Evolutionary conservation across 164 flowering plant species (phyloP).

Genomic region (Vitis rotundifolia): DNA sequence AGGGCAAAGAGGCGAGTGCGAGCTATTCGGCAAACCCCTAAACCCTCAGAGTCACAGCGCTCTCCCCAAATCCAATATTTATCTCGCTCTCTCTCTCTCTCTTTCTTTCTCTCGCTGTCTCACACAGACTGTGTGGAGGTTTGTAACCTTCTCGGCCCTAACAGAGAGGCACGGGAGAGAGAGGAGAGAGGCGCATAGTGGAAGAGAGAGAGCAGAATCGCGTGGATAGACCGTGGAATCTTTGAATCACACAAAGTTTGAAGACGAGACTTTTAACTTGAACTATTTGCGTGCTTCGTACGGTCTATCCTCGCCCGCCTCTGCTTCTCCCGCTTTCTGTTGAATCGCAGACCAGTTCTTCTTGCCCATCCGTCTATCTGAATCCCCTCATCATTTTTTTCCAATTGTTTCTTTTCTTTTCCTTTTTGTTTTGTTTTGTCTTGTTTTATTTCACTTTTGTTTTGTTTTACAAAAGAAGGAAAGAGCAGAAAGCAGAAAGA

Average conservation of each 20-base stretch:
- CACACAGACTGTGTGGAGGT: too few relatives aligned
- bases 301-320: conserved; percentile 70
- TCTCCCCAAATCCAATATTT: too few relatives aligned
- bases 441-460: neutral
- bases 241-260: conserved; percentile 32
- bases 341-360: neutral
- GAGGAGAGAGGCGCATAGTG: neutral
- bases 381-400: neutral
- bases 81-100: too few relatives aligned
- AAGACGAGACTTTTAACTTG: conserved; percentile 12
- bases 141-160: neutral
- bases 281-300: conserved; percentile 54
- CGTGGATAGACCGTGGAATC: conserved; percentile 64
- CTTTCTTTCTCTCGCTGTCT: too few relatives aligned
- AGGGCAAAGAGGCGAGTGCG: too few relatives aligned
- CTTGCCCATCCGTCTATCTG: neutral
- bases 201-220: conserved; percentile 36
- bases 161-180: neutral
- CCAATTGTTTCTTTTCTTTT: neutral
- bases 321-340: conserved; percentile 10
- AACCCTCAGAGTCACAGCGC: too few relatives aligned
- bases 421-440: neutral
- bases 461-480: neutral
- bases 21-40: too few relatives aligned
- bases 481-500: too few relatives aligned